These are phyloP conservation scores for Scalesia atractyloides DNA, from an alignment of 129 eudicot species.

Conservation along the genomic window DNA sequence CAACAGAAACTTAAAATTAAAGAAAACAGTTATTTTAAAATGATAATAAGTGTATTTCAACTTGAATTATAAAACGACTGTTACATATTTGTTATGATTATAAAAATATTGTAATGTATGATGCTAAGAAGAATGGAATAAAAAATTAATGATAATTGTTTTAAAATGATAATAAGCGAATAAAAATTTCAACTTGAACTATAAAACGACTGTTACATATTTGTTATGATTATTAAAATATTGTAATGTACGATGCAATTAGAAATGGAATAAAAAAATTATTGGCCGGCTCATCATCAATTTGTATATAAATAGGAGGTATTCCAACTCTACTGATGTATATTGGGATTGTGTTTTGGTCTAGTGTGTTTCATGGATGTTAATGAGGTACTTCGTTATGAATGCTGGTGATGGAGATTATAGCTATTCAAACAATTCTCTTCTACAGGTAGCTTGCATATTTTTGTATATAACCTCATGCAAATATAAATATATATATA, in stretches of 20 bases:
- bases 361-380: constrained; percentile 36
- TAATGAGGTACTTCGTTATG: constrained; percentile 56
- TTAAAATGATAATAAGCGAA: not conserved
- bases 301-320: not conserved
- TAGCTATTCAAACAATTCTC: constrained; percentile 75
- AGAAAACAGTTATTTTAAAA: not conserved
- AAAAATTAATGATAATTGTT: not conserved
- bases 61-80: not conserved
- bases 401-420: constrained; percentile 70
- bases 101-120: not conserved
- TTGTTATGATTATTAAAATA: not conserved
- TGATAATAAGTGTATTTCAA: not conserved
- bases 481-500: not conserved
- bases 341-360: not conserved
- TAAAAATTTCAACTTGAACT: not conserved
- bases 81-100: not conserved
- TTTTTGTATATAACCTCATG: not conserved
- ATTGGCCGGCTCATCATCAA: not conserved
- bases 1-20: not conserved
- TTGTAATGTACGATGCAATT: not conserved
- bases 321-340: not conserved
- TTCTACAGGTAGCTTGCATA: constrained; percentile 49
- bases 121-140: not conserved
- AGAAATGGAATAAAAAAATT: not conserved
- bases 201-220: not conserved